Evolutionary conservation across 2,329 filamentous ascomycete species (phyloP).

Genomic region (Alternaria sp.): DNA sequence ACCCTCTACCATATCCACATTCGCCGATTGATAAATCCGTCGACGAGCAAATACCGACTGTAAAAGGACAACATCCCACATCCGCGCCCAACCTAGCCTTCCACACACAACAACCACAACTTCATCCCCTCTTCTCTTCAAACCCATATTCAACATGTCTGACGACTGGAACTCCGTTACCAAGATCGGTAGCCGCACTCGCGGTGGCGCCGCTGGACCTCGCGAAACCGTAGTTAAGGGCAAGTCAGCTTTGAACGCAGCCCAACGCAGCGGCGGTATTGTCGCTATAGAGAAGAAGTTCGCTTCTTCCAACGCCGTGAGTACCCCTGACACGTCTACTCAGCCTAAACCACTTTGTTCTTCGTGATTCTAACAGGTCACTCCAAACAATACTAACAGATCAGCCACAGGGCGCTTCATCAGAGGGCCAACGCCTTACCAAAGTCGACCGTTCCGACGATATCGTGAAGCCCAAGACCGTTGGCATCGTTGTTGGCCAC

Average conservation of each 20-base stretch:
- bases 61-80: slow-evolving; percentile 25
- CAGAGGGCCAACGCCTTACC: slow-evolving; percentile 91
- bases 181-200: slow-evolving; percentile 90
- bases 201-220: slow-evolving; percentile 69
- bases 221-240: slow-evolving; percentile 91
- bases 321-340: slow-evolving; percentile 47
- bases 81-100: slow-evolving; percentile 21
- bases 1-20: not conserved
- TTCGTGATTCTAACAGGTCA: slow-evolving; percentile 3
- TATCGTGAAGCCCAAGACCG: slow-evolving; percentile 95
- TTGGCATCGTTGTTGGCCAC: slow-evolving; percentile 77
- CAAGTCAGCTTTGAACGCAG: slow-evolving; percentile 85
- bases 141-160: slow-evolving; percentile 62
- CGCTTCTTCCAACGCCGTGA: slow-evolving; percentile 78
- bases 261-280: slow-evolving; percentile 78
- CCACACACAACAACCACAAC: slow-evolving; percentile 18
- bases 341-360: not conserved
- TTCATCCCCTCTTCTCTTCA: slow-evolving; percentile 3
- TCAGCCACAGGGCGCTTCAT: slow-evolving; percentile 49
- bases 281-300: slow-evolving; percentile 93
- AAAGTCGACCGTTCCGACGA: slow-evolving; percentile 98
- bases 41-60: slow-evolving; percentile 15
- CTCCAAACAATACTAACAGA: slow-evolving; percentile 20
- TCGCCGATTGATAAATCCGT: slow-evolving; percentile 20
- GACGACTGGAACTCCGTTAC: slow-evolving; percentile 87